Evolutionary conservation across 257 asterid genomes (phyloP), one percentile per base, ranked within the genome.

Genomic region (Ligustrum vulgare): DNA sequence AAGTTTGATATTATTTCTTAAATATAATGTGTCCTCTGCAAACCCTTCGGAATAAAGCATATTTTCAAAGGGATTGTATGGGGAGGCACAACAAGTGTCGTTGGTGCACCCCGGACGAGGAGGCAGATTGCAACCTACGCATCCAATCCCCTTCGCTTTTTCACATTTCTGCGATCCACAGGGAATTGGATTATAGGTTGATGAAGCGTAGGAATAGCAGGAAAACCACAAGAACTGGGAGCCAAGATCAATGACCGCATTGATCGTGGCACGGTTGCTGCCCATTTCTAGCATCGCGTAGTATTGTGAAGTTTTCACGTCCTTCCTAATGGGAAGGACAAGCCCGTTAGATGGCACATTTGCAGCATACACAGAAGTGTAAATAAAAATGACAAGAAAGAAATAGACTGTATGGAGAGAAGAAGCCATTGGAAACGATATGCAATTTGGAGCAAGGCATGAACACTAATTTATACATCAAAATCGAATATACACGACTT

Each of bases 191-290:
- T 49, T 49, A 3, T 49, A 49, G 58, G 58, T 49, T 1, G 43
- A 37, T 8, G 43, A 37, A 37, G 43, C 10, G 9, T 37, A 37
- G 43, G 12, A 37, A 37, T 49, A 23, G 8, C 60, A 62, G 2
- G 68, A 22, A 2, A 69, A 49, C 73, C 73, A 69, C 22, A 41
- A 69, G 35, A 18, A 34, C 33, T 43, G 73, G 60, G 60, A 49
- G 16, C 73, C 73, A 7, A 69, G 36, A 41, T 69, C 62, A 9
- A 69, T 2, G 6, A 41, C 60, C 6, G 49, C 35, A 10, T 36
- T 69, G 13, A 69, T 20, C 10, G 60, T 31, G 8, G 49, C 73
- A 18, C 28, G 60, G n/a, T 49, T 49, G 8, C 60, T 69, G 13
- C 73, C 49, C 33, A 37, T 49, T 12, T 69, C 25, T 16, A 69